A percentile compares a stretch with the other conserved stretches of the same genome.
Conservation (phyloP, 2,329 filamentous ascomycete genomes). For the Diaporthe longicolla region DNA sequence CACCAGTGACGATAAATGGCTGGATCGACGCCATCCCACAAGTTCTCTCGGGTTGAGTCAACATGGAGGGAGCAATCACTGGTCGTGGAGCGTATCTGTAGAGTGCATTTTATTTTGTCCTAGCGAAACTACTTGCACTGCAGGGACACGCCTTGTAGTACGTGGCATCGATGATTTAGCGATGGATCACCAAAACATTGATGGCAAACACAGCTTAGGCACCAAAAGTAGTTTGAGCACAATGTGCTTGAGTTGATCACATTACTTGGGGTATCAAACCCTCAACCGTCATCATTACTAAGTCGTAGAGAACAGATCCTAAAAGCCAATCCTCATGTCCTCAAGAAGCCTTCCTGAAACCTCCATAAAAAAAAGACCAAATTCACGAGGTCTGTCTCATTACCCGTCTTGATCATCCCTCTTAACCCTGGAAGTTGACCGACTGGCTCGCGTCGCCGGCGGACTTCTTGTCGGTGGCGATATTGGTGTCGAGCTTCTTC, state of each 20-base stretch:
- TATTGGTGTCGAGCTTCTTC: conserved; percentile 68
- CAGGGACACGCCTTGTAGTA: background rate
- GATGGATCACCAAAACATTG: background rate
- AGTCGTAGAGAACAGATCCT: background rate
- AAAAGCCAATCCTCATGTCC: background rate
- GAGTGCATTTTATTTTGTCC: background rate
- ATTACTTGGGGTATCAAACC: conserved; percentile 37
- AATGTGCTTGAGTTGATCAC: conserved; percentile 4
- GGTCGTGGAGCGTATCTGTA: too few species aligned
- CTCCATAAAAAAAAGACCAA: background rate
- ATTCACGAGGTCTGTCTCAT: background rate
- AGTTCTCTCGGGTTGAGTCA: background rate
- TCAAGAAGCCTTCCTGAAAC: background rate
- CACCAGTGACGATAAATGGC: background rate
- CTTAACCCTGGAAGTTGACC: conserved; percentile 53
- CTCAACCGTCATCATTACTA: conserved; percentile 31
- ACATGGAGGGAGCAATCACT: too few species aligned
- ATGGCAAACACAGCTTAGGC: background rate
- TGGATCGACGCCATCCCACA: background rate
- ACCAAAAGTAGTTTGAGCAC: background rate
- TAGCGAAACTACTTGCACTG: background rate
- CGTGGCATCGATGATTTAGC: background rate
- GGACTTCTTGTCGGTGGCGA: conserved; percentile 55
- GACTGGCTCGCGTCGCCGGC: conserved; percentile 54
- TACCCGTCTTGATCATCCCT: background rate